Evolutionary conservation across 2,329 filamentous ascomycete genomes (phyloP), one percentile per base, ranked within the genome.

Genomic region (Claviceps sp.): DNA sequence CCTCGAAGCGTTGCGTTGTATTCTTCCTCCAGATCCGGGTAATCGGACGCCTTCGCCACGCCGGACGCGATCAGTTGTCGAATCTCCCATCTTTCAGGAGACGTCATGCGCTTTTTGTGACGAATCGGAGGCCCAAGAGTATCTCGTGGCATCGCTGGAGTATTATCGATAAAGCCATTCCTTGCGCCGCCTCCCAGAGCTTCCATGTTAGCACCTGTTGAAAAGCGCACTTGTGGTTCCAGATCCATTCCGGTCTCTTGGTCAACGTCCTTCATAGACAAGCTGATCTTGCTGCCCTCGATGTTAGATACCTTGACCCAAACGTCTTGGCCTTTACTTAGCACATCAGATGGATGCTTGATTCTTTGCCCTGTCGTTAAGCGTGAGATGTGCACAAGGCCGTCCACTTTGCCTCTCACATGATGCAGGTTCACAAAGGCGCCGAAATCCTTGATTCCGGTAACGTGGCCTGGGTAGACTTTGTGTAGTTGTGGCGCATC

Each of bases 251-350:
- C 93, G 3, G 87, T 90, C 34, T 80, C 77, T 65, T 98, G 93
- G 60, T 98, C 91, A 16, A 96, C 90, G 55, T 96, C 91, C 63
- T 95, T 95, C 90, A 98, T 96, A 0, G 90, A 95, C 5, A 98
- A 71, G 0, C 89, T 90, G 60, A 97, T 84, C 30, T 87, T 79
- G 50, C 75, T 81, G 4, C 85, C 84, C 62, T 97, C 87, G 50
- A 95, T 83, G 63, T 87, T 95, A 61, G 85, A 75, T 24, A 98
- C 85, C 66, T 98, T 98, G 60, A 97, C 88, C 66, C 93, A 95
- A 51, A 98, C 89, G 1, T 80, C 72, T 64, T 97, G 90, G 5
- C 86, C 87, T 54, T 80, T 78, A 2, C 84, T 78, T 4, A 98
- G 76, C 1, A 98, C 71, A 63, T 98, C 93, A 0, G 88, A 89